Evolutionary conservation across 1,139 yeast genomes (phyloP), one percentile per base, ranked within the genome.

Genomic region (Lodderomyces metapsilosis): DNA sequence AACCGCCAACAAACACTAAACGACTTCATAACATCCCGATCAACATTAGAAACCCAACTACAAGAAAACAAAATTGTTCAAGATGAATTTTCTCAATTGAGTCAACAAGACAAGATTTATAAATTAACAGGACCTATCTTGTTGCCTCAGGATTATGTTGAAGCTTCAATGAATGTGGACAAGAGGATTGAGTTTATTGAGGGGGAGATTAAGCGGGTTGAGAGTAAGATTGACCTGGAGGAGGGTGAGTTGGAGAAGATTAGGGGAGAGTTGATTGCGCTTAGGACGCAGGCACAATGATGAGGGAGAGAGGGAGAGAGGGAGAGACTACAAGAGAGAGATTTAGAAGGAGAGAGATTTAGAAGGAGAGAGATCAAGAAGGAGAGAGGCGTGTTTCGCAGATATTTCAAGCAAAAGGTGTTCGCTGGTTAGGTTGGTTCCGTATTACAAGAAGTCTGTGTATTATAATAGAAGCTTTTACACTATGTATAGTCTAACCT

Each of bases 61-160:
- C 98, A 92, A 62, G 98, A 92, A 62, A 91, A 91, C 64, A 84
- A 83, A 57, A 89, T 92, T 40, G 98, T 92, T n/a, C 73, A 82
- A 53, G 82, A 79, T 31, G 98, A 92, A 62, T 86, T 92, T 55
- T 77, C 73, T 16, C 62, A 65, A 40, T 66, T 89, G n/a, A n/a
- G 48, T 71, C 78, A 49, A 80, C 74, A 37, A 33, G 75, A 94
- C 13, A 86, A 85, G 53, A 83, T 92, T 30, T 92, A 80, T 67
- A 92, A 92, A 62, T 74, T 91, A 50, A 86, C 92, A 16, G 98
- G 98, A 1, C 96, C 96, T 9, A 89, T 91, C 6, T 72, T 92
- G 47, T 72, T 92, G 47, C 97, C 97, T 2, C 96, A 91, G 57
- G 96, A 89, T 42, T 78, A 77, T 49, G 61, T 61, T 11, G 98